Percentiles rank a stretch among this genome's conserved stretches.
Evolutionary conservation across 495 filamentous ascomycete genomes (phyloP).

Genomic region (Aspergillus indologenus): DNA sequence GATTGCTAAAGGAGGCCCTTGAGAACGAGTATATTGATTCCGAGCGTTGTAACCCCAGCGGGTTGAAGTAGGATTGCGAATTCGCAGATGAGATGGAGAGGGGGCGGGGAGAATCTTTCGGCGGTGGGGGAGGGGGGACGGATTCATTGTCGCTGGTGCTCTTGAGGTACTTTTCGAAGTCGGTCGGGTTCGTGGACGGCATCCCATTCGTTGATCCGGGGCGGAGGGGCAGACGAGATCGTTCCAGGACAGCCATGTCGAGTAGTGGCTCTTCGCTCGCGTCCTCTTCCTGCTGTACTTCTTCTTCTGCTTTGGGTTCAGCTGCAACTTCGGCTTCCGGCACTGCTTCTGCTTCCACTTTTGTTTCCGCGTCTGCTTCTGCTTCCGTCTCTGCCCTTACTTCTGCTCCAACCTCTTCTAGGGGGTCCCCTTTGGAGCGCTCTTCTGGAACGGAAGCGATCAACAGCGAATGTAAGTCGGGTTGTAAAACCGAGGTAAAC

Average conservation of each 20-base stretch:
- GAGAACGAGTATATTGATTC: slow-evolving; percentile 87
- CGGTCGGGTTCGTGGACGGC: slow-evolving; percentile 26
- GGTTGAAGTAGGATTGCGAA: slow-evolving; percentile 52
- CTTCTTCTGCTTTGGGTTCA: too few relatives aligned
- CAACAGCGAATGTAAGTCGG: neutral
- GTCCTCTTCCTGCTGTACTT: slow-evolving; percentile 1
- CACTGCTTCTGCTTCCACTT: too few relatives aligned
- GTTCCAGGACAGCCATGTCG: slow-evolving; percentile 36
- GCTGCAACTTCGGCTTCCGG: too few relatives aligned
- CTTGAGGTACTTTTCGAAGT: slow-evolving; percentile 47
- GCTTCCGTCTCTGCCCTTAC: neutral
- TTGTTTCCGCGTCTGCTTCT: neutral
- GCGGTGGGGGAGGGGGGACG: slow-evolving; percentile 36
- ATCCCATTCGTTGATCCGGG: slow-evolving; percentile 8
- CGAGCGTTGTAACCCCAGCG: slow-evolving; percentile 50
- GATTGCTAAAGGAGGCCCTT: slow-evolving; percentile 82
- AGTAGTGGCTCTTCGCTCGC: slow-evolving; percentile 15
- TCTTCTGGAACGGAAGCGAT: neutral
- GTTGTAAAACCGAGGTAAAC: neutral
- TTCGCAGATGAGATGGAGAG: slow-evolving; percentile 41
- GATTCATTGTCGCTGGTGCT: slow-evolving; percentile 41
- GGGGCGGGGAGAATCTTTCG: slow-evolving; percentile 38
- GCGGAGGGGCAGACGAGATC: slow-evolving; percentile 24
- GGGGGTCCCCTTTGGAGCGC: neutral
- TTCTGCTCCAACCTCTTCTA: neutral